phyloP scores from a whole-genome alignment of 2,329 filamentous ascomycete species.

The Xylariaceae sp. region DNA sequence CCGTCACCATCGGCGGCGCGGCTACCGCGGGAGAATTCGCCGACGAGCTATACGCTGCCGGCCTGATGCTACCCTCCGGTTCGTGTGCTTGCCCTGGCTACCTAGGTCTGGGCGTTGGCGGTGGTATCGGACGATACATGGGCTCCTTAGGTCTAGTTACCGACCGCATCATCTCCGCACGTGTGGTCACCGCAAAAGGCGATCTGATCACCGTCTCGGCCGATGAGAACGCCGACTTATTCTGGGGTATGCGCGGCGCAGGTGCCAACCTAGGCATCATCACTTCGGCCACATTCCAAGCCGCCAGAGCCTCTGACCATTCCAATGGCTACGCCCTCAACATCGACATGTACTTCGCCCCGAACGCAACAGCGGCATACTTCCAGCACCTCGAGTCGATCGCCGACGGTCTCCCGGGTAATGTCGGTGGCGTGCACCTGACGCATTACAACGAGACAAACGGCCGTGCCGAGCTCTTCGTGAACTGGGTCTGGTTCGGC shows the following conservation, averaged over 20 bases:
- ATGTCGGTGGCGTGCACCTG: background rate
- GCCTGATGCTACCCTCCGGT: background rate
- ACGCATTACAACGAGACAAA: background rate
- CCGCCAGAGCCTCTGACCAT: conserved; percentile 6
- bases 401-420: background rate
- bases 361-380: background rate
- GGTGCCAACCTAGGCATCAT: conserved; percentile 23
- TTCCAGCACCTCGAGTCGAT: background rate
- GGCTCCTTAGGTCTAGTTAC: conserved; percentile 20
- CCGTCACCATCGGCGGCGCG: conserved; percentile 13
- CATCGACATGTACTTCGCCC: background rate
- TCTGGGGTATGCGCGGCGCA: conserved; percentile 24
- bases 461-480: background rate
- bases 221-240: conserved; percentile 17
- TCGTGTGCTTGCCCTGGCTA: conserved; percentile 1
- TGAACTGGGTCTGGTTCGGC: background rate
- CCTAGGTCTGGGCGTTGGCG: background rate
- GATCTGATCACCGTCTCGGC: conserved; percentile 12
- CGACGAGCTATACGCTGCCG: background rate
- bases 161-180: conserved; percentile 17
- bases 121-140: background rate
- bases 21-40: no score
- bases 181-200: conserved; percentile 17
- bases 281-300: conserved; percentile 20
- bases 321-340: conserved; percentile 5